These are phyloP conservation scores for Sporothrix brunneoviolacea DNA, from an alignment of 2,329 filamentous ascomycete genomes.

Conservation along the genomic window DNA sequence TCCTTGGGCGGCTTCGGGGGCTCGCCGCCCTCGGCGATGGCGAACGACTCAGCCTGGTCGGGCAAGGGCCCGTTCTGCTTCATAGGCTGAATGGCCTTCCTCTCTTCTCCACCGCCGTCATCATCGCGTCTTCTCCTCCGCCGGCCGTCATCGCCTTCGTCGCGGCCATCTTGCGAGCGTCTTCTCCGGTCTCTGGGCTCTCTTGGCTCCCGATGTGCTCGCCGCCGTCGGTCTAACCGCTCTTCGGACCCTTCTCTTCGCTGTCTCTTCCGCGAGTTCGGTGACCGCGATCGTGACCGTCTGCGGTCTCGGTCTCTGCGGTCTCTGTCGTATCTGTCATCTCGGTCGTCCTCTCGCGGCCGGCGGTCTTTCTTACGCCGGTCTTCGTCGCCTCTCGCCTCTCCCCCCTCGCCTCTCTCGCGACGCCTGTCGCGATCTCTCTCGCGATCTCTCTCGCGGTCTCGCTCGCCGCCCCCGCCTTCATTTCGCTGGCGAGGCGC, in stretches of 20 bases:
- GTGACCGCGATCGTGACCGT: constrained; percentile 11
- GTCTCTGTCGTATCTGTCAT: constrained; percentile 5
- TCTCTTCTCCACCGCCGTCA: neutral
- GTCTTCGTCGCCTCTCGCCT: constrained; percentile 15
- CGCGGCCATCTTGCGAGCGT: neutral
- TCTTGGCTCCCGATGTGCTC: neutral
- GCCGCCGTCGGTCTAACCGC: neutral
- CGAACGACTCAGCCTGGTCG: constrained; percentile 54
- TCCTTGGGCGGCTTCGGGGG: constrained; percentile 56
- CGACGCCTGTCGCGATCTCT: constrained; percentile 21
- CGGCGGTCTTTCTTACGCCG: neutral
- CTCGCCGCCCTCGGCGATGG: constrained; percentile 39
- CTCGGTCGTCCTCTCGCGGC: constrained; percentile 12
- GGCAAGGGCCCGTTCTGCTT: constrained; percentile 47
- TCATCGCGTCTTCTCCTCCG: neutral
- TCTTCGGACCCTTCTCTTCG: constrained; percentile 2
- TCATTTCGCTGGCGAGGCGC: constrained; percentile 13
- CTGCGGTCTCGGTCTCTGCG: constrained; percentile 3
- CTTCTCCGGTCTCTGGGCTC: neutral
- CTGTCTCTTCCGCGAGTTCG: neutral
- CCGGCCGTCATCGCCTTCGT: neutral
- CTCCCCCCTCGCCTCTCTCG: constrained; percentile 18
- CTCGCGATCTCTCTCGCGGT: constrained; percentile 18
- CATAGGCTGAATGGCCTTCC: constrained; percentile 7
- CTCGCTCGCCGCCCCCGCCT: constrained; percentile 18